phyloP scores from a whole-genome alignment of 2,329 filamentous ascomycete species.

The Calonectria fujianensis region DNA sequence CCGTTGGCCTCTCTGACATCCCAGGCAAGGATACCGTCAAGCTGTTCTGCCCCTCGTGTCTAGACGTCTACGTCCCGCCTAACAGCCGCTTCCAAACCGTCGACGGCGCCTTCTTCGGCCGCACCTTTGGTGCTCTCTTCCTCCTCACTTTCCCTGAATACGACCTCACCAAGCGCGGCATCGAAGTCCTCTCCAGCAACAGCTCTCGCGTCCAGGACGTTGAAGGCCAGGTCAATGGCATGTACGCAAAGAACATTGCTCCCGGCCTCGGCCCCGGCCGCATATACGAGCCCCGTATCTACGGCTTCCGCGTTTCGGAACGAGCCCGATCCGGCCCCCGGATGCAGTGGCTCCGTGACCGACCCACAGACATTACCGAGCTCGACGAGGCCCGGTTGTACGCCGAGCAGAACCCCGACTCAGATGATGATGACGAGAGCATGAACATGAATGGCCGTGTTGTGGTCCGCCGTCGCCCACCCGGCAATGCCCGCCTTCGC shows the following conservation, averaged over 20 bases:
- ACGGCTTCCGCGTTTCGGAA: slow-evolving; percentile 96
- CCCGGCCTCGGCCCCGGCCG: slow-evolving; percentile 87
- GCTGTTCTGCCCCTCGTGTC: slow-evolving; percentile 96
- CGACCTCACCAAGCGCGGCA: slow-evolving; percentile 85
- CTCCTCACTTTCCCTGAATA: slow-evolving; percentile 99
- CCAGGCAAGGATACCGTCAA: slow-evolving; percentile 98
- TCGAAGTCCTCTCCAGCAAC: slow-evolving; percentile 70
- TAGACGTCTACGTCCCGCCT: slow-evolving; percentile 97
- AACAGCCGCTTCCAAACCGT: slow-evolving; percentile 98
- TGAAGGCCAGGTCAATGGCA: slow-evolving; percentile 84
- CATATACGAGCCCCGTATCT: slow-evolving; percentile 96
- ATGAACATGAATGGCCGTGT: slow-evolving; percentile 66
- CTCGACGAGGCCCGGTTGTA: slow-evolving; percentile 84
- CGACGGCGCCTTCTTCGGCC: slow-evolving; percentile 98
- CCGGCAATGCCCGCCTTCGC: slow-evolving; percentile 64
- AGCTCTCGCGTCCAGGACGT: slow-evolving; percentile 62
- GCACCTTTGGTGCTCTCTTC: slow-evolving; percentile 97
- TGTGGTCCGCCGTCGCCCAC: slow-evolving; percentile 65
- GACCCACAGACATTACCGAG: slow-evolving; percentile 86
- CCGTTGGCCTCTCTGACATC: slow-evolving; percentile 94
- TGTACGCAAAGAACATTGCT: slow-evolving; percentile 89
- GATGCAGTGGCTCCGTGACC: slow-evolving; percentile 96
- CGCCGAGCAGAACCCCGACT: slow-evolving; percentile 72
- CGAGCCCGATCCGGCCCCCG: slow-evolving; percentile 91
- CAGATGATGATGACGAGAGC: slow-evolving; percentile 74